Conservation (phyloP, 495 filamentous ascomycete species). For the Melanomma pulvis-pyrius region DNA sequence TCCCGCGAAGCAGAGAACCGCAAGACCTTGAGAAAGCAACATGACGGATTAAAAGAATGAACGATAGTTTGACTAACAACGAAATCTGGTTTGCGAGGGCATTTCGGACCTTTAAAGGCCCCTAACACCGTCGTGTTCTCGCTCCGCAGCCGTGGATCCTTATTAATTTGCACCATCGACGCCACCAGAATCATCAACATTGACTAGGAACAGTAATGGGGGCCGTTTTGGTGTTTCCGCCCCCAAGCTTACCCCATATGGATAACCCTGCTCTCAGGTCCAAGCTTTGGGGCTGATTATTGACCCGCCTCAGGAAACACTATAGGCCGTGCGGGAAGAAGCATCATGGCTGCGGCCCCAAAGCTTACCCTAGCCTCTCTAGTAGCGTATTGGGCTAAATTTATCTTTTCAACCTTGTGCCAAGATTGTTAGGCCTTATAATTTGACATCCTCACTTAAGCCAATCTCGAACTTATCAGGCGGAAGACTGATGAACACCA, state of each 20-base stretch:
- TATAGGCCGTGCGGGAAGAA: neutral
- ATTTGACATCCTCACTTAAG: no score
- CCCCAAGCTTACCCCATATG: neutral
- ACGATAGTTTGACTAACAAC: neutral
- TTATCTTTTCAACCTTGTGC: no score
- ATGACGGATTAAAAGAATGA: conserved; percentile 16
- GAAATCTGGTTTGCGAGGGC: no score
- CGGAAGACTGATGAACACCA: no score
- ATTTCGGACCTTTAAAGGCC: no score
- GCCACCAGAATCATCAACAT: neutral
- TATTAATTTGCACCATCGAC: no score
- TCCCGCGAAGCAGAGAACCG: conserved; percentile 10
- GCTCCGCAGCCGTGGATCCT: neutral
- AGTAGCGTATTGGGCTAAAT: no score
- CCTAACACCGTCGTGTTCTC: no score
- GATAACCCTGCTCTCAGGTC: neutral
- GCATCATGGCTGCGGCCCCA: no score
- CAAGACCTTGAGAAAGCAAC: neutral
- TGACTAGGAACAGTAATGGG: neutral
- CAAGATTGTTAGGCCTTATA: no score
- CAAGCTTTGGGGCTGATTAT: neutral
- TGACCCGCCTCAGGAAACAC: neutral
- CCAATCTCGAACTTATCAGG: no score
- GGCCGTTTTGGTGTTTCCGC: neutral
- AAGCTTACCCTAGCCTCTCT: neutral